Base-by-base conservation (phyloP, 2,329 filamentous ascomycete genomes). In the Fusarium pseudograminearum region DNA sequence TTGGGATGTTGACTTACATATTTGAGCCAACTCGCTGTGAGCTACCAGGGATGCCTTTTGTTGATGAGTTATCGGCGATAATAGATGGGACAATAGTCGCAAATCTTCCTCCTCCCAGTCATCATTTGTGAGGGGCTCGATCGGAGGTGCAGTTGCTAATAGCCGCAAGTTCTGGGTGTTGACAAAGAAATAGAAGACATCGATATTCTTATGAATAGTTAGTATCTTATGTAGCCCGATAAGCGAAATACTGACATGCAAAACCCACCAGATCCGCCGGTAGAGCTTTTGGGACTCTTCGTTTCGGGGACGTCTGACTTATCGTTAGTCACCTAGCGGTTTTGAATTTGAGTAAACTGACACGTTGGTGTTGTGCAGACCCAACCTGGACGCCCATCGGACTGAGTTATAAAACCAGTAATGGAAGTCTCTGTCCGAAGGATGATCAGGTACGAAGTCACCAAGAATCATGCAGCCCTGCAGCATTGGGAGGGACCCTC, bases 351-450 rank as follows among this genome's bases (percentile, higher is more conserved):
- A 5, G 5, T 8, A 3, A 5, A 22, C 58, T 26, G 1, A 70
- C 70, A n/a, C 47, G 2, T 54, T 66, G 11, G 16, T 42, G 1
- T 54, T 63, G 4, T 53, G 61, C 0, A 71, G 30, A 11, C 67
- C 61, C 4, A 67, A 18, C 12, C 54, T 69, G 0, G 44, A 50
- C 1, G 61, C 61, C n/a, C 67, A 54, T 0, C 70, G 65, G 1
- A 71, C 47, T 0, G 70, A 63, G 6, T 73, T 73, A 7, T 69
- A 46, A 8, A 67, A 69, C 70, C 70, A 73, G 2, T 73, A 73
- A 5, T 67, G 57, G 16, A 64, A 73, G 41, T 73, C 67, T 4
- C 53, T 48, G 4, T 73, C 67, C 0, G 40, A 60, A 0, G 67
- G 60, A 15, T 71, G 67, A 28, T 71, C 58, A 1, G 69, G 44